A percentile compares a stretch with the other conserved stretches of the same genome.
phyloP scores from a whole-genome alignment of 306 rosid genomes.

The Psophocarpus tetragonolobus region DNA sequence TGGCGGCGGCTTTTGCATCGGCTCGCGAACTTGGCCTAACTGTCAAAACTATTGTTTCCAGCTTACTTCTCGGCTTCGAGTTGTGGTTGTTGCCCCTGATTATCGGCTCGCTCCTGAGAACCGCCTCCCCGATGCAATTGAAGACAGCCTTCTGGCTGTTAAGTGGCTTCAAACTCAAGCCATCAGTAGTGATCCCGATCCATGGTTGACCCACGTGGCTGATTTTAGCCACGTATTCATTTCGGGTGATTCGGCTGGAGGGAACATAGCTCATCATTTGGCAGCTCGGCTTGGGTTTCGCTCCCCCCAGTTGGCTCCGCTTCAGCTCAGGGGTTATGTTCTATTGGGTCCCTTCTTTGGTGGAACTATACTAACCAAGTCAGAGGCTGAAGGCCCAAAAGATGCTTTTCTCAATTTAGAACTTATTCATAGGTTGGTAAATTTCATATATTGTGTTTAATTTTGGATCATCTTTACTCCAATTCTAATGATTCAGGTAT shows the following conservation, averaged over 20 bases:
- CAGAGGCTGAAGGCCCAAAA: constrained; percentile 73
- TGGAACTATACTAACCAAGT: constrained; percentile 53
- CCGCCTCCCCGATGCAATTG: constrained; percentile 70
- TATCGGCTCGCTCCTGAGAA: constrained; percentile 86
- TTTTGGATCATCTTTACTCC: neutral
- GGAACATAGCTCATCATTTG: constrained; percentile 68
- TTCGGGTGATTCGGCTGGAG: constrained; percentile 91
- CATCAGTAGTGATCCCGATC: constrained; percentile 41
- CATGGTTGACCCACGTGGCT: constrained; percentile 66
- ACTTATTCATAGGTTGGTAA: constrained; percentile 69
- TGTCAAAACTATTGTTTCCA: constrained; percentile 80
- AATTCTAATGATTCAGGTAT: neutral
- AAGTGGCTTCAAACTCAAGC: constrained; percentile 77
- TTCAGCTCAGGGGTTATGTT: constrained; percentile 66
- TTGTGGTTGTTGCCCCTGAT: constrained; percentile 60
- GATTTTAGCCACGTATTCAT: constrained; percentile 67
- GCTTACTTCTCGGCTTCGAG: constrained; percentile 57
- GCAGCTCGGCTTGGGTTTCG: constrained; percentile 57
- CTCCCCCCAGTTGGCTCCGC: constrained; percentile 53
- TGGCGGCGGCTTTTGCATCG: constrained; percentile 95
- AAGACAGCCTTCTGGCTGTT: constrained; percentile 63
- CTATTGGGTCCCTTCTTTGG: constrained; percentile 80
- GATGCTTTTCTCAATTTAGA: constrained; percentile 84
- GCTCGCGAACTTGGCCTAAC: constrained; percentile 90
- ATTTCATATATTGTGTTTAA: neutral